Percentiles rank a stretch among this genome's conserved stretches.
These are phyloP conservation scores for Ceratobasidium sp. DNA, from an alignment of 1,284 basidiomycete genomes.

Conservation along the genomic window DNA sequence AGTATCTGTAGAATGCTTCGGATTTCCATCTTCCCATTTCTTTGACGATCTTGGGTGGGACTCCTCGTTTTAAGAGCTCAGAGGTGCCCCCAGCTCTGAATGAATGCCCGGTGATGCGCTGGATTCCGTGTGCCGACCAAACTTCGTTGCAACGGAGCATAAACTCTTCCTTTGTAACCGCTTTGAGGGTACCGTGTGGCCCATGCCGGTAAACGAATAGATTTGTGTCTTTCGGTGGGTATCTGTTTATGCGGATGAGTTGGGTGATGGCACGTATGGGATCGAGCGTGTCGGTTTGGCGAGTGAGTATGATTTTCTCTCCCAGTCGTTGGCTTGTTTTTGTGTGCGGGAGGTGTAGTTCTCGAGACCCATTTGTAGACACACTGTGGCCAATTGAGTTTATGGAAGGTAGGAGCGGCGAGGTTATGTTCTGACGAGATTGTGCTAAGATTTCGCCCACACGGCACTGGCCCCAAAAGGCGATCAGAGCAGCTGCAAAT, in stretches of 20 bases:
- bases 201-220: background rate
- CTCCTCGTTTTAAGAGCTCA: constrained; percentile 52
- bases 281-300: constrained; percentile 7
- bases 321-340: background rate
- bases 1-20: constrained; percentile 54
- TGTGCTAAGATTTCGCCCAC: constrained; percentile 26
- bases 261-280: background rate
- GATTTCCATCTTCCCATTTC: constrained; percentile 54
- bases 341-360: constrained; percentile 25
- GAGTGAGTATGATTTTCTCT: background rate
- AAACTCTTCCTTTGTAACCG: constrained; percentile 15
- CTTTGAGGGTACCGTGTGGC: background rate
- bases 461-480: constrained; percentile 36
- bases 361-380: background rate
- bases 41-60: constrained; percentile 54
- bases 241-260: background rate
- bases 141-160: constrained; percentile 28
- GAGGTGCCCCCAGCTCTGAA: constrained; percentile 56
- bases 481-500: background rate
- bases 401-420: background rate
- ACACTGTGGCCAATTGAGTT: background rate
- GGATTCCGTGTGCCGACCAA: constrained; percentile 52
- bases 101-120: constrained; percentile 53
- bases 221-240: background rate
- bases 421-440: background rate